Base-by-base conservation (phyloP, 108 stramenopile genomes). In the Nitzschia sp. region DNA sequence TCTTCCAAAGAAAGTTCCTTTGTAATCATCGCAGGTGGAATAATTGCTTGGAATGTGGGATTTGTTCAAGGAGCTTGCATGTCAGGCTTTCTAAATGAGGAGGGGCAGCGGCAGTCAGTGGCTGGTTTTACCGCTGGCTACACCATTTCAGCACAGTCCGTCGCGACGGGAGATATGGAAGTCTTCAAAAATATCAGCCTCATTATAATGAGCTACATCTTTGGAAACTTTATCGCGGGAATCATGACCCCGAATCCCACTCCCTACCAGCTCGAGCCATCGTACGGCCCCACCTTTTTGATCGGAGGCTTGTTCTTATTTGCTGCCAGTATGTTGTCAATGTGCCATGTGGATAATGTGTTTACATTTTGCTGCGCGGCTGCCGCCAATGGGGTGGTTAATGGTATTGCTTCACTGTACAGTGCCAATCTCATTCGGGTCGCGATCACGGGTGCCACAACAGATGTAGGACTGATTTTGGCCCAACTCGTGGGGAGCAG, bases 61-160 rank as follows among this genome's bases (percentile, higher is more conserved):
- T 80, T 35, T 41, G 68, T 80, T 31, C 76, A 80, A 53, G 79
- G 79, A 29, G 46, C 67, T 33, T 80, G 79, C 38, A 19, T 80
- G 15, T 50, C 63, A n/a, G 79, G 79, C 2, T 21, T 80, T 35
- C 47, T 80, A 19, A 56, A 55, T 0, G 4, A 16, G 1, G 23
- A 57, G 2, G 72, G 57, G 17, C 57, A n/a, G 8, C 19, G 32
- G 13, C 71, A 65, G 30, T 50, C 53, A 6, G 79, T 75, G 16
- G 34, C 79, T 6, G 64, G 69, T 19, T 53, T 69, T 22, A 80
- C 79, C 9, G 75, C 58, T 8, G 31, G 71, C 0, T 77, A 65
- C 28, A 80, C 72, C 4, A 58, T 59, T n/a, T 15, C 36, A 29
- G 76, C 68, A 8, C 69, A 78, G 15, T 47, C 34, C 0, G 33